Base-by-base conservation (phyloP, 805 yeast genomes). In the Wickerhamomyces xylosicus region DNA sequence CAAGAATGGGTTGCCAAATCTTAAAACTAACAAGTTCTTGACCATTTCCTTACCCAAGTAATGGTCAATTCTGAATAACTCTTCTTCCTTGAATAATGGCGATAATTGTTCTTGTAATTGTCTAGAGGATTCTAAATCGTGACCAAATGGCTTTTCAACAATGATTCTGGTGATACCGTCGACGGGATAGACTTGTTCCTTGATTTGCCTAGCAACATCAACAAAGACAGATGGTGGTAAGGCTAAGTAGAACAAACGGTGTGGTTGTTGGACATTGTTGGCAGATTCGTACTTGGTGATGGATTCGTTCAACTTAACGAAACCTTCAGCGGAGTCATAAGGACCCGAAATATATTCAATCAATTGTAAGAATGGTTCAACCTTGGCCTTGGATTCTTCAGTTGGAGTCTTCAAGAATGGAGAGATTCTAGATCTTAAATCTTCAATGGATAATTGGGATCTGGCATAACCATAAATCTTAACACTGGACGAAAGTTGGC, bases 1-100 rank as follows among this genome's bases (percentile, higher is more conserved):
- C 56, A 92, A 69, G 61, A 90, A 75, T 57, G 80, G 79, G 65
- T 92, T 92, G 50, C 95, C 95, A 56, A 92, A 92, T 57, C 98
- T 77, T 53, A 89, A 67, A 28, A 87, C 86, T 42, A 86, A 64
- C 54, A 92, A 69, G 68, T 90, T 92, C 71, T 90, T 92, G 41
- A 92, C 97, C 89, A 92, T 78, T 67, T 92, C 98, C 67, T 92
- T 92, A 49, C 98, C 98, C 53, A 92, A 71, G 60, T 92, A 92
- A 64, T 92, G 98, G 65, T 92, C 98, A 52, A 92, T 92, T 69
- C 98, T 80, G 70, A 74, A 92, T 36, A 90, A 68, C 67, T 92
- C 97, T 4, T 82, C 89, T 64, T 92, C 98, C 19, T 74, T 63
- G 76, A 89, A 90, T 37, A 89, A 63, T 16, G 97, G 97, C 15